Evolutionary conservation across 805 yeast genomes (phyloP).

Genomic region (Clavispora carvajalis): DNA sequence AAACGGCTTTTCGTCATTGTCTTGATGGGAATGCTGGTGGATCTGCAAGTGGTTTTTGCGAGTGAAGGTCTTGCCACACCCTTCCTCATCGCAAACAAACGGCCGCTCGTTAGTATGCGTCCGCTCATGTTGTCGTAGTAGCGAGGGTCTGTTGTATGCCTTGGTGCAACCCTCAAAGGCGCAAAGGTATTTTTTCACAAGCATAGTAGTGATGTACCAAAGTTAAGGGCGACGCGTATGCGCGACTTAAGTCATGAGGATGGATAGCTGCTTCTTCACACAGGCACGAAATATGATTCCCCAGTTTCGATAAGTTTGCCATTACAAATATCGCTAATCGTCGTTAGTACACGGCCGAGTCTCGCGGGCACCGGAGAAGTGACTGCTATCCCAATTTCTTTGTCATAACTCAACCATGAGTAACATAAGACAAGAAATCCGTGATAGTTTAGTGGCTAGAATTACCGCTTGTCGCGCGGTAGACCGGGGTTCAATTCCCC

Average conservation of each 20-base stretch:
- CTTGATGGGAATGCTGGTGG: constrained; percentile 61
- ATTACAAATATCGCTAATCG: too few relatives aligned
- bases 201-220: neutral
- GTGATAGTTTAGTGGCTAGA: constrained; percentile 20
- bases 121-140: constrained; percentile 74
- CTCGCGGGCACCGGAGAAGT: too few relatives aligned
- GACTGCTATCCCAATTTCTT: too few relatives aligned
- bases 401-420: too few relatives aligned
- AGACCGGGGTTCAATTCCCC: constrained; percentile 20
- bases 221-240: neutral
- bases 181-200: constrained; percentile 55
- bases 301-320: too few relatives aligned
- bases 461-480: constrained; percentile 20
- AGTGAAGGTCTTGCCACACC: constrained; percentile 61
- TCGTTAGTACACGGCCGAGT: too few relatives aligned
- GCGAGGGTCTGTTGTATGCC: constrained; percentile 74
- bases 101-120: constrained; percentile 81
- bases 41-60: constrained; percentile 79
- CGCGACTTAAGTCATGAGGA: too few relatives aligned
- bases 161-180: constrained; percentile 63
- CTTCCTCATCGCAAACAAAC: constrained; percentile 49
- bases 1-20: constrained; percentile 55
- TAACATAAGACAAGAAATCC: constrained; percentile 5
- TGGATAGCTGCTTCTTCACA: too few relatives aligned
- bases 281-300: too few relatives aligned